Evolutionary conservation across 192 early-diverging fungal species (phyloP).

Genomic region (Pilobolus umbonatus): DNA sequence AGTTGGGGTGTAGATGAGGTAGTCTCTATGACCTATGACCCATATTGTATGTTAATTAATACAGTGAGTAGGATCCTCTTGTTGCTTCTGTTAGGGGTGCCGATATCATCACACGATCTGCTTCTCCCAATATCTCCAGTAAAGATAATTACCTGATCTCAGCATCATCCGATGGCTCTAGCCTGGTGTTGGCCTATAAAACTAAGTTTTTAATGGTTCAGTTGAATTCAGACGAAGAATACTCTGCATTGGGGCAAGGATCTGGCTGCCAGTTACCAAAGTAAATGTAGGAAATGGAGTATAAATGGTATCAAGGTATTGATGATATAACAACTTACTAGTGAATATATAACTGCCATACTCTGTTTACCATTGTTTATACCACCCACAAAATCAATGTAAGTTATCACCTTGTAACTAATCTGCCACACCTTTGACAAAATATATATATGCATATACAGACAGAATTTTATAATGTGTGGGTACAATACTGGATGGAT

Average conservation of each 20-base stretch:
- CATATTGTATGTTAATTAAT: neutral
- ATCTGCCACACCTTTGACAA: too few relatives aligned
- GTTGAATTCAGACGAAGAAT: constrained; percentile 25
- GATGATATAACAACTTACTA: constrained; percentile 1
- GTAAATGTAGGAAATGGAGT: constrained; percentile 14
- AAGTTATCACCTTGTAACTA: neutral
- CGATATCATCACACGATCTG: constrained; percentile 8
- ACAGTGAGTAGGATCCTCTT: neutral
- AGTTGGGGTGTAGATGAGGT: constrained; percentile 28
- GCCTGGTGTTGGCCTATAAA: constrained; percentile 28
- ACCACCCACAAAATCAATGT: constrained; percentile 44
- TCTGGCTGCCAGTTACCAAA: constrained; percentile 35
- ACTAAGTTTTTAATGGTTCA: constrained; percentile 33
- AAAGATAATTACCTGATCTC: constrained; percentile 32
- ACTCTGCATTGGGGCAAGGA: constrained; percentile 41
- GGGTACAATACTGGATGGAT: constrained; percentile 56
- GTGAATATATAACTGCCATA: constrained; percentile 45
- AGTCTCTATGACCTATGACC: too few relatives aligned
- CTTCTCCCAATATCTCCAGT: constrained; percentile 13
- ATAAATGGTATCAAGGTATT: neutral
- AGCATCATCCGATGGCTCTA: constrained; percentile 22
- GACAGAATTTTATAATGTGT: constrained; percentile 46
- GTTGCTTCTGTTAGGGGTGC: too few relatives aligned
- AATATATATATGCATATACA: constrained; percentile 8
- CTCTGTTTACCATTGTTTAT: constrained; percentile 48